Evolutionary conservation across 345 rosid genomes (phyloP), one percentile per base, ranked within the genome.

Genomic region (Syzygium oleosum): DNA sequence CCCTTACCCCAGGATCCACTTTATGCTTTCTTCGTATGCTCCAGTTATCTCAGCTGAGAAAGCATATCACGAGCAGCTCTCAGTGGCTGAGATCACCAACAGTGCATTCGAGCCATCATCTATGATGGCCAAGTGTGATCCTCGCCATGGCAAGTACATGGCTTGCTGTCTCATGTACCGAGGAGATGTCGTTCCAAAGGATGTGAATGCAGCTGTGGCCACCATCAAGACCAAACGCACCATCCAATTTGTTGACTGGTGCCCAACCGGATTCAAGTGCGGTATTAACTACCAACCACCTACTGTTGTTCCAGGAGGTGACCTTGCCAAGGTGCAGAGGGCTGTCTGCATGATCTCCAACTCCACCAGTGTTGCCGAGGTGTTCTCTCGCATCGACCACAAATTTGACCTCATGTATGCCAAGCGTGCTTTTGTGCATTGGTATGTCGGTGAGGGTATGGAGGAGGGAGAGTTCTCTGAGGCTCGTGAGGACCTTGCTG

Each of bases 141-240:
- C 90, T 55, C 90, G 90, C 88, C 90, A 89, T 38, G 90, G 90
- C 55, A 88, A 88, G 88, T 88, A 88, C 90, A 88, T 88, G 90
- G 90, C 90, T 34, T 88, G 90, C 86, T 88, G 90, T 59, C 88
- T 88, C 85, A 88, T 88, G 90, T 88, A 88, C 88, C 53, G 90
- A 17, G 90, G 90, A 15, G 90, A 88, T 31, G 90, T 88, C 19
- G 90, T 88, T 53, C 90, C 90, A 31, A 88, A 86, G 88, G 90
- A 86, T 17, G 88, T 86, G 51, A 89, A 86, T 52, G 88, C 88
- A 9, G 88, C 90, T 52, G 88, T 86, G 22, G 88, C 84, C 65
- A 89, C 90, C 87, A 89, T 89, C 86, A 86, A 89, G 87, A 86
- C 88, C 86, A 89, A 89, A 84, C 86, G 90, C n/a, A 88, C 90